Evolutionary conservation across 768 basidiomycete genomes (phyloP), one percentile per base, ranked within the genome.

Genomic region (Tulasnella sp.): DNA sequence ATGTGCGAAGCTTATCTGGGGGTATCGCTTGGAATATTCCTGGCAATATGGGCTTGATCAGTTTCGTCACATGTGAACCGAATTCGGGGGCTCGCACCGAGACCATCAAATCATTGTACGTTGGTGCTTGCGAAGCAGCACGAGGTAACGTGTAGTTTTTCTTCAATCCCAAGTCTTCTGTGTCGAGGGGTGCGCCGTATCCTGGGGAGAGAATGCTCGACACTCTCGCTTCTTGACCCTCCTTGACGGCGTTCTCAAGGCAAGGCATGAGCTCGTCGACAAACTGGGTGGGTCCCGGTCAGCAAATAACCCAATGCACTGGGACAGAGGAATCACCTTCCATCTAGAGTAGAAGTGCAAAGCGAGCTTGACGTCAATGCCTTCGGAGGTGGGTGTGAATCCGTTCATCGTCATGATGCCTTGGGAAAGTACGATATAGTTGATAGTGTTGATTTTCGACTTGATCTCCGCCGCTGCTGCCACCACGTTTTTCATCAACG

Each of bases 11-110:
- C 69, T 65, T 34, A 77, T 66, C 25, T 64, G 68, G 7, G 73
- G 73, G 31, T 76, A 66, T 1, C 68, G 67, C 8, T 68, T 61
- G 1, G 74, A 69, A 57, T 73, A 74, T 64, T 71, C 71, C 66
- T 65, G 41, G 6, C 19, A 32, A 49, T 9, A 49, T 25, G 25
- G n/a, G 6, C 25, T 6, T 7, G 7, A 31, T 48, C 29, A 17
- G 5, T n/a, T 7, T 42, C 23, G 35, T 27, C 11, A 21, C 15
- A 6, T 8, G 12, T 17, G 5, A 51, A 25, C 12, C 7, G 9
- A 14, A 4, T 27, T n/a, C n/a, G n/a, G n/a, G n/a, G n/a, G n/a
- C n/a, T n/a, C 54, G 8, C 9, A 59, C 58, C 49, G 52, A 40
- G 19, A 59, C 51, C 39, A 59, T 56, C 21, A 59, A 23, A 29